Base-by-base conservation (phyloP, 2,329 filamentous ascomycete species). In the Diplodia scrobiculata region DNA sequence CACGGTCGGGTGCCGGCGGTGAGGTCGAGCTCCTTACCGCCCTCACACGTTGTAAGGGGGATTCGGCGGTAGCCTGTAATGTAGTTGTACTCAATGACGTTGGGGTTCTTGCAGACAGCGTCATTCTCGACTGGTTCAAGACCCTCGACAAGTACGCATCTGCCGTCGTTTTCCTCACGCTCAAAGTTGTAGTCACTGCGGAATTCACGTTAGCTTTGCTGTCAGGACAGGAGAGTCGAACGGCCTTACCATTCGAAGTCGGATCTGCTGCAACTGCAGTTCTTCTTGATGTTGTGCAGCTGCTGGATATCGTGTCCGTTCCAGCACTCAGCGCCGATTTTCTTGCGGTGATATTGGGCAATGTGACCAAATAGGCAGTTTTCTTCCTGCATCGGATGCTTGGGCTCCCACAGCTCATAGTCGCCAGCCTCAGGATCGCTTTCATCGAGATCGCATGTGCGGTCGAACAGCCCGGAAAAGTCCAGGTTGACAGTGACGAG, bases 291-390 rank as follows among this genome's bases (percentile, higher is more conserved):
- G 70, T 85, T 84, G 77, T 93, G 89, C 29, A 94, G 82, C 69
- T 88, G 86, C 69, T 87, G 83, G 68, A 96, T 85, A 68, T 84
- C 85, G 75, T 86, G 84, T 62, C 89, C 88, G 72, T 97, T 97
- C 82, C 88, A 97, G 81, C 95, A 99, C 55, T 89, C 80, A 21
- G 84, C 83, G 17, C 88, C 87, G n/a, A 83, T 79, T 78, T 90
- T 93, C 85, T 98, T 99, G 75, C 95, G 91, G 73, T 96, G 86
- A 73, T 97, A 99, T 73, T 91, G 86, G 34, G 93, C 88, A 67
- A 91, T 85, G 75, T 98, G 96, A 0, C 95, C 95, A 73, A 99
- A 99, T 2, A 99, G 83, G 77, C 95, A 99, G 85, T 92, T 87
- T 69, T 92, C 83, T 7, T 89, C 80, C 71, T 89, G 87, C 68